A percentile compares a stretch with the other conserved stretches of the same genome.
phyloP scores from a whole-genome alignment of 164 flowering plant genomes.

The Magnolia sinica region DNA sequence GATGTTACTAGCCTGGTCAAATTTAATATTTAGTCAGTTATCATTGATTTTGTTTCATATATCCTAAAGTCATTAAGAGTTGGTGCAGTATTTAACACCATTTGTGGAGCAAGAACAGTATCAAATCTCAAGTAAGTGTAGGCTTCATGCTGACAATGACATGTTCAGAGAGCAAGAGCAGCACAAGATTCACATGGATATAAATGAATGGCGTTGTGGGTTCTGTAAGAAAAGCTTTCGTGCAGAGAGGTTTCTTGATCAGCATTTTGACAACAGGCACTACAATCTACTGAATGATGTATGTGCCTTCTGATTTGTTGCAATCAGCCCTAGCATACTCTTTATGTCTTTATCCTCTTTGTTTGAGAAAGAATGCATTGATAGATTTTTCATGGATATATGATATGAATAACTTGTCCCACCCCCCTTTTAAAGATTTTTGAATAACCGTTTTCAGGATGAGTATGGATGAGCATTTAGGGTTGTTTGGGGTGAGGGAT shows the following conservation, averaged over 20 bases:
- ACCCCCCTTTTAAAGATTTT: no score
- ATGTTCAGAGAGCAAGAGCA: conserved; percentile 89
- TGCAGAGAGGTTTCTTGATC: conserved; percentile 84
- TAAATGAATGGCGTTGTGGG: conserved; percentile 92
- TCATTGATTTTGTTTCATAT: not conserved
- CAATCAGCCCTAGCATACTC: not conserved
- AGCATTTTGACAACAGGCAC: conserved; percentile 92
- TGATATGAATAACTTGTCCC: no score
- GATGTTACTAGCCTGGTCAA: not conserved
- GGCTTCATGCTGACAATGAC: conserved; percentile 83
- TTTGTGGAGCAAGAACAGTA: conserved; percentile 75
- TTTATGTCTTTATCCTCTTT: no score
- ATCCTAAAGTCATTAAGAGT: not conserved
- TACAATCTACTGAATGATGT: conserved; percentile 77
- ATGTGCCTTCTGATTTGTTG: conserved; percentile 29
- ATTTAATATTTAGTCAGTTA: not conserved
- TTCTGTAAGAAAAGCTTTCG: conserved; percentile 91
- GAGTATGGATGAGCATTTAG: no score
- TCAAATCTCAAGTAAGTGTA: conserved; percentile 59
- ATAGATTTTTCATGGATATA: no score
- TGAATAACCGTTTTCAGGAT: no score
- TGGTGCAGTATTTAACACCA: conserved; percentile 80
- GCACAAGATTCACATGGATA: conserved; percentile 75
- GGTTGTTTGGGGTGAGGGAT: no score
- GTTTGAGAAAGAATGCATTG: no score